phyloP scores from a whole-genome alignment of 2,329 filamentous ascomycete genomes.

The Botrytis medusae region DNA sequence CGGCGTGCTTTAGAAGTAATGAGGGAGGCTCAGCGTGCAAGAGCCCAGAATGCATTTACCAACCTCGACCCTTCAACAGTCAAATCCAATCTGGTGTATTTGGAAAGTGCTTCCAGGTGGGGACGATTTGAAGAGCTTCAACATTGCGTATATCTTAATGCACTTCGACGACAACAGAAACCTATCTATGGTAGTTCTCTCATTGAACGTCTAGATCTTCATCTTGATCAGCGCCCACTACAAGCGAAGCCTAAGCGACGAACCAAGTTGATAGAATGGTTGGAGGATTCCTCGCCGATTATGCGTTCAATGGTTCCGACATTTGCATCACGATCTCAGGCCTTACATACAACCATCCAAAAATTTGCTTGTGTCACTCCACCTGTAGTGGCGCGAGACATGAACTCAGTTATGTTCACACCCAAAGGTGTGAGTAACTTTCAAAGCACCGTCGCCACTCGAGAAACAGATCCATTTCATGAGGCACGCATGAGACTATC shows the following conservation, averaged over 20 bases:
- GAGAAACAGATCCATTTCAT: conserved; percentile 80
- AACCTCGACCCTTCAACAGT: conserved; percentile 65
- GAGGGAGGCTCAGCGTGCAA: conserved; percentile 65
- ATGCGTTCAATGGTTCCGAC: conserved; percentile 71
- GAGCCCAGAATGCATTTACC: conserved; percentile 56
- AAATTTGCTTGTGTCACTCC: conserved; percentile 94
- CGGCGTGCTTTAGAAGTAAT: conserved; percentile 69
- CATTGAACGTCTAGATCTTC: conserved; percentile 71
- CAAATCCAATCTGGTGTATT: conserved; percentile 66
- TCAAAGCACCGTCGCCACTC: conserved; percentile 55
- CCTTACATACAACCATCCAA: conserved; percentile 72
- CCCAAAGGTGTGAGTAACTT: conserved; percentile 57
- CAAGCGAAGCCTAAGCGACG: conserved; percentile 61
- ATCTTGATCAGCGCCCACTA: conserved; percentile 57
- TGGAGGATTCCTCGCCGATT: conserved; percentile 65
- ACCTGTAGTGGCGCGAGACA: conserved; percentile 77
- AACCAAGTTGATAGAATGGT: conserved; percentile 68
- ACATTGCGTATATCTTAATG: conserved; percentile 77
- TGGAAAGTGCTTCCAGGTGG: conserved; percentile 71
- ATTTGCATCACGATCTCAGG: conserved; percentile 68
- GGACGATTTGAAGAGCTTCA: conserved; percentile 75
- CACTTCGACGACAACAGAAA: conserved; percentile 73
- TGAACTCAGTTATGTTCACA: conserved; percentile 67
- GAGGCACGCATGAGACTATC: conserved; percentile 88
- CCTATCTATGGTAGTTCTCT: conserved; percentile 80